A percentile compares a stretch with the other conserved stretches of the same genome.
Evolutionary conservation across 2,329 filamentous ascomycete genomes (phyloP).

Genomic region (Cadophora sp.): DNA sequence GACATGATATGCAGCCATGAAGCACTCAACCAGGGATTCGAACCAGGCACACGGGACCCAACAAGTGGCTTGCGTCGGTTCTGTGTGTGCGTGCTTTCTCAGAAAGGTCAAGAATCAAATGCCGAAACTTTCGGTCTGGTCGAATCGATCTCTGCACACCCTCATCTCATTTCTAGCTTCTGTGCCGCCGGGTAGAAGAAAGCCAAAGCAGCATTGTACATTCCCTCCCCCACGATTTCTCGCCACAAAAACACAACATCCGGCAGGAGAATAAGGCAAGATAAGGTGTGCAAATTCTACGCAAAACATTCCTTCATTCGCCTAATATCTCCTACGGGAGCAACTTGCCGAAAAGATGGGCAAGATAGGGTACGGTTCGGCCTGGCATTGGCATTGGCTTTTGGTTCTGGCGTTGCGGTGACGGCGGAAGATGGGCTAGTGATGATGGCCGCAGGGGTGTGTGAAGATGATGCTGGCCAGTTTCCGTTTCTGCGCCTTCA

Average conservation of each 20-base stretch:
- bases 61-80: background rate
- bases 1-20: background rate
- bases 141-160: constrained; percentile 4
- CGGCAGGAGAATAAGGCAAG: background rate
- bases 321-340: constrained; percentile 4
- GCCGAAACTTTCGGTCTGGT: background rate
- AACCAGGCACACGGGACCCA: constrained; percentile 10
- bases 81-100: background rate
- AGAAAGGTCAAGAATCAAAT: background rate
- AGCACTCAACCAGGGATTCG: background rate
- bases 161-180: background rate
- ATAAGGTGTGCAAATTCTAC: background rate
- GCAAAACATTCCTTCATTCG: background rate
- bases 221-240: background rate
- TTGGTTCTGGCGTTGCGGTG: background rate
- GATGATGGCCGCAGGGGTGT: constrained; percentile 9
- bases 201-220: background rate
- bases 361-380: background rate
- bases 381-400: background rate
- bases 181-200: constrained; percentile 13
- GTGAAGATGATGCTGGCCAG: background rate
- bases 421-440: background rate
- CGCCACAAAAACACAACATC: background rate
- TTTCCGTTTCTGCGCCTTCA: constrained; percentile 11
- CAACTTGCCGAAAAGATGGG: background rate